Evolutionary conservation across 352 stramenopile species (phyloP), one percentile per base, ranked within the genome.

Genomic region (Phytophthora brassicae): DNA sequence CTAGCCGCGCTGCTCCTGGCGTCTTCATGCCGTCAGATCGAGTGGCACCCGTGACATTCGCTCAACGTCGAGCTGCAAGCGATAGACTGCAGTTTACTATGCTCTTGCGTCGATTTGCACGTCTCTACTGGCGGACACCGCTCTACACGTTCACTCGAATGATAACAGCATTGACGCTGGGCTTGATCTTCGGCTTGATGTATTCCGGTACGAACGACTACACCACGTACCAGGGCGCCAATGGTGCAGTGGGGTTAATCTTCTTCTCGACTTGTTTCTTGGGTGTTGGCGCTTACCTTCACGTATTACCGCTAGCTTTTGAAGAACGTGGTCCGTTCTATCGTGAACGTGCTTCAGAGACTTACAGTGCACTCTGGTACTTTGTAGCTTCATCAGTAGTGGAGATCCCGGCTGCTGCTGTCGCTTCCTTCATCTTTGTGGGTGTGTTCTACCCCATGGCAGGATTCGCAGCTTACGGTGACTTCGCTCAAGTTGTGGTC

Each of bases 321-420:
- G 75, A 84, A 38, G 87, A 97, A 53, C 78, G 92, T 24, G 89
- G 90, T 4, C 81, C 91, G 47, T 98, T 90, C 58, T 98, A 98
- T 78, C 75, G 92, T 8, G 92, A 98, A 65, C 88, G 94, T 8
- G 79, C 87, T 20, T 84, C 88, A 14, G 66, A 92, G 58, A 97
- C 96, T 55, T 98, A 98, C 61, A 82, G 83, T 47, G 64, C 83
- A 28, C 42, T 82, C n/a, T 86, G 88, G 62, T 94, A 97, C 60
- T 84, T 83, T 46, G 61, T 92, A 2, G 74, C 87, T 9, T 90
- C 85, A 22, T 87, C 79, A 17, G 24, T 96, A 7, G 72, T 85
- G 28, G 90, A 98, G 70, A 66, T 95, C 33, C 83, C 88, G 3
- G 96, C 92, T 61, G 74, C 92, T 41, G 43, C 89, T 9, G 49